Evolutionary conservation across 2,329 filamentous ascomycete genomes (phyloP), one percentile per base, ranked within the genome.

Genomic region (Fusarium sp.): DNA sequence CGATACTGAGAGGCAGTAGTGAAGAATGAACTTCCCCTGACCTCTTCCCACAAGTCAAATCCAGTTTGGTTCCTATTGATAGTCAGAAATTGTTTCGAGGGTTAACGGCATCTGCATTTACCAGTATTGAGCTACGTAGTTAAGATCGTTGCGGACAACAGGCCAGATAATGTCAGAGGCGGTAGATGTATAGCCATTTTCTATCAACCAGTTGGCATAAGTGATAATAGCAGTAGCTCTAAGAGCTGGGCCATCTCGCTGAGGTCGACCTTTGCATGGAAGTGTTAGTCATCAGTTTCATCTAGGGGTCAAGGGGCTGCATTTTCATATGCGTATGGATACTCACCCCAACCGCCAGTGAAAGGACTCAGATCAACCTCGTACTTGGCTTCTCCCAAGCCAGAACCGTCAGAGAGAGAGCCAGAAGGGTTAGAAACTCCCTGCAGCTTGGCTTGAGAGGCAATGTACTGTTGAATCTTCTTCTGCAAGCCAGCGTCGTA

Each of bases 11-110:
- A 86, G 5, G 89, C 88, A 32, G 90, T 82, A 2, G 93, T 96
- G 80, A 95, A 97, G 83, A 95, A 96, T 1, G 92, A 94, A 24
- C 88, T 90, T 43, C 92, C 91, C 25, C 84, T 83, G 16, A 95
- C 88, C 78, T 96, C 93, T 78, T 96, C 93, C 93, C 93, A 96
- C 5, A 97, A 85, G 78, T 97, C 93, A 75, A 89, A 96, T 8
- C 87, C 87, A 0, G 86, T 87, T 68, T 84, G 79, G 76, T 88
- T 88, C 86, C 82, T 84, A 8, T 3, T 3, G 6, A 1, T 11
- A 9, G 16, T 73, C 29, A 66, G 64, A 29, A 22, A 20, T 29
- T 20, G 20, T 25, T 38, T 15, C 15, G 8, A 18, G 14, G 27
- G 20, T 25, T 32, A 15, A 20, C 16, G 20, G 1, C 14, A 18